Percentiles rank a stretch among this genome's conserved stretches.
Evolutionary conservation across 768 basidiomycete genomes (phyloP).

Genomic region (Lactifluus echinatus): DNA sequence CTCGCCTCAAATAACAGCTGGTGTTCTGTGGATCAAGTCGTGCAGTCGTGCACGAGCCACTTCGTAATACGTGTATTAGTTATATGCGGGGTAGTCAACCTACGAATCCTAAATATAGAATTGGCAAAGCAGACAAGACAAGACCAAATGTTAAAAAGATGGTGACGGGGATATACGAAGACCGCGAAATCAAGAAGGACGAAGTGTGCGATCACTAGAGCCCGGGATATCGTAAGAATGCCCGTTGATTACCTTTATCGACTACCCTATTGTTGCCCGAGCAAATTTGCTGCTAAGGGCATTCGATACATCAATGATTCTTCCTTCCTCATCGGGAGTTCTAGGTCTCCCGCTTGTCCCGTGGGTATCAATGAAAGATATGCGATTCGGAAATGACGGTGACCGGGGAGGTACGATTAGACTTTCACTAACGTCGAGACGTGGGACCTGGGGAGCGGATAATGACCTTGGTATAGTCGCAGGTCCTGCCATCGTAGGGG

Average conservation of each 20-base stretch:
- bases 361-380: neutral
- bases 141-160: neutral
- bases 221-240: neutral
- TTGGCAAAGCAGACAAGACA: neutral
- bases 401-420: neutral
- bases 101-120: neutral
- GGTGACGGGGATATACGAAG: neutral
- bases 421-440: neutral
- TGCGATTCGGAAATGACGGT: neutral
- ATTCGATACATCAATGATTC: neutral
- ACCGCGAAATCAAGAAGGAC: constrained; percentile 3
- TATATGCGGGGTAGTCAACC: neutral
- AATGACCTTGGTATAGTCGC: constrained; percentile 5
- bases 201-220: neutral
- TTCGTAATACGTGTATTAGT: neutral
- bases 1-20: no score
- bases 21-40: no score
- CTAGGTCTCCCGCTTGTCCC: neutral
- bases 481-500: constrained; percentile 4
- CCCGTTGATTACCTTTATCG: neutral
- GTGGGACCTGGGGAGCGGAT: constrained; percentile 4
- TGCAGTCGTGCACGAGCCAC: neutral
- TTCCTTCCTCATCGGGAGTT: constrained; percentile 15
- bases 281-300: neutral
- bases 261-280: constrained; percentile 13